These are phyloP conservation scores for Arabidopsis arenosa DNA, from an alignment of 345 rosid genomes.

Conservation along the genomic window DNA sequence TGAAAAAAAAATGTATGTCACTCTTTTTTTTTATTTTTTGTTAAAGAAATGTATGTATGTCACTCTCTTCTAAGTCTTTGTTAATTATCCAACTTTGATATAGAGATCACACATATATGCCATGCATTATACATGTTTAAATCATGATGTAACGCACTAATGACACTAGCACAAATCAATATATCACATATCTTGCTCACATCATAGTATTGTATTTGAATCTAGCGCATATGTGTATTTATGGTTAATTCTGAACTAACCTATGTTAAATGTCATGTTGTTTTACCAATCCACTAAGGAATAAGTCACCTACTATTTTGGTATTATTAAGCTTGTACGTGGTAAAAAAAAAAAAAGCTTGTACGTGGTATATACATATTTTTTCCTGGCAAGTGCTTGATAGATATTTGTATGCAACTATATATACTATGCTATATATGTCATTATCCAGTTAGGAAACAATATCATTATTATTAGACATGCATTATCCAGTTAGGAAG, in stretches of 20 bases:
- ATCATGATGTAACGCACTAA: not conserved
- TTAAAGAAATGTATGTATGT: not conserved
- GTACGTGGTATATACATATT: not conserved
- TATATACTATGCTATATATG: not conserved
- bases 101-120: not conserved
- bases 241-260: not conserved
- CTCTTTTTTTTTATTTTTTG: not conserved
- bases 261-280: not conserved
- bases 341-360: not conserved
- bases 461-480: slow-evolving; percentile 21
- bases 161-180: not conserved
- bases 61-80: not conserved
- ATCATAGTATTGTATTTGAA: not conserved
- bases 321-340: slow-evolving; percentile 8
- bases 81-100: not conserved
- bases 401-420: not conserved
- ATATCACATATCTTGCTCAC: not conserved
- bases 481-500: slow-evolving; percentile 39
- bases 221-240: not conserved
- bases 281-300: slow-evolving; percentile 6
- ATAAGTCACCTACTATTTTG: slow-evolving; percentile 23
- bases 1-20: not conserved
- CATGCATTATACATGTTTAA: not conserved
- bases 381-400: not conserved
- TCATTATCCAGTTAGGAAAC: slow-evolving; percentile 30